phyloP scores from a whole-genome alignment of 164 flowering plant genomes.

The Kingdonia uniflora region DNA sequence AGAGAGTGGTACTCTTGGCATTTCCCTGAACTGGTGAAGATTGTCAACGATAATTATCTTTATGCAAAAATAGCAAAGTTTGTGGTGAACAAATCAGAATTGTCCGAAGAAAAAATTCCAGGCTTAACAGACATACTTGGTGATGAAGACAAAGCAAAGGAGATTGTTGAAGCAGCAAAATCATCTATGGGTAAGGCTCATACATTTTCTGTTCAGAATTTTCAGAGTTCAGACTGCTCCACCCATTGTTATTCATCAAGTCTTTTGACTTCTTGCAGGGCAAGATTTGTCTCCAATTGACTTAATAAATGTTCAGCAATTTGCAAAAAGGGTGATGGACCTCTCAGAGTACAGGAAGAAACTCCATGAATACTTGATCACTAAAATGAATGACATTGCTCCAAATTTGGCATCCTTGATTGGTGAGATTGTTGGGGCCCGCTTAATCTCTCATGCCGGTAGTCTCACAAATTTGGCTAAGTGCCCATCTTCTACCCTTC shows the following conservation, averaged over 20 bases:
- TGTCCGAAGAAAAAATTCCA: conserved; percentile 65
- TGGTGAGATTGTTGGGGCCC: conserved; percentile 95
- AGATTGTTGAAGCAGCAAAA: conserved; percentile 87
- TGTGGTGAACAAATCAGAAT: conserved; percentile 60
- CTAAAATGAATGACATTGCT: conserved; percentile 96
- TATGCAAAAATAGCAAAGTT: conserved; percentile 77
- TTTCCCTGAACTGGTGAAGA: conserved; percentile 91
- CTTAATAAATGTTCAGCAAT: conserved; percentile 81
- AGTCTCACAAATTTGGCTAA: conserved; percentile 97
- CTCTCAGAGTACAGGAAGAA: conserved; percentile 84
- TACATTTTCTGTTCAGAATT: not conserved
- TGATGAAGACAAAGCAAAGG: conserved; percentile 96
- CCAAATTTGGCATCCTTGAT: conserved; percentile 95
- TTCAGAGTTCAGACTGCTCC: too few relatives aligned
- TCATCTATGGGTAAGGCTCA: conserved; percentile 82
- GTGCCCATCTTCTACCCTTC: conserved; percentile 97
- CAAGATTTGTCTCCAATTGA: conserved; percentile 89
- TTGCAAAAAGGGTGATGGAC: conserved; percentile 91
- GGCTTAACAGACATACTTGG: conserved; percentile 73
- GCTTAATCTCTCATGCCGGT: conserved; percentile 98
- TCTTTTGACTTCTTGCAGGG: conserved; percentile 35
- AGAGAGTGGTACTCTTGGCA: conserved; percentile 98
- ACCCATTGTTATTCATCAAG: not conserved
- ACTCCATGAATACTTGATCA: conserved; percentile 78
- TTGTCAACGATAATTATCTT: conserved; percentile 88